Percentiles rank a stretch among this genome's conserved stretches.
Conservation (phyloP, 495 filamentous ascomycete species). For the Lasiosphaeria miniovina region DNA sequence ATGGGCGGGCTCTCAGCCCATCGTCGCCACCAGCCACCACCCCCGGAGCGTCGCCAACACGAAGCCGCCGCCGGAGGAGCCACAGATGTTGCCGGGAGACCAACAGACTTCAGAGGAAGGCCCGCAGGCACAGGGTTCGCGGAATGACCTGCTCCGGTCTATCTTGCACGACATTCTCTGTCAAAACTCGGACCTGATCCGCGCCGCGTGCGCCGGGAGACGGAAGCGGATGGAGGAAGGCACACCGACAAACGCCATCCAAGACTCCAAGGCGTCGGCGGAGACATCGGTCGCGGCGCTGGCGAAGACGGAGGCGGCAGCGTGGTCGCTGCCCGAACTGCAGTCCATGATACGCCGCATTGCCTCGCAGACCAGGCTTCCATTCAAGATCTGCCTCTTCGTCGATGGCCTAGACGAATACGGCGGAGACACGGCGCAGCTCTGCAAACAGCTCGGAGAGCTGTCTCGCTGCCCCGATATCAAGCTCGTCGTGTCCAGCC, state of each 20-base stretch:
- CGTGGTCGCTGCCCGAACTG: not conserved
- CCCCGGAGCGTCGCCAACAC: not conserved
- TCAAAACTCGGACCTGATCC: no score
- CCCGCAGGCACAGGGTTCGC: no score
- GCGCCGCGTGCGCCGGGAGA: no score
- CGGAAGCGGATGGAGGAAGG: no score
- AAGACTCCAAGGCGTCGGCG: no score
- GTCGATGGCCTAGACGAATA: constrained; percentile 30
- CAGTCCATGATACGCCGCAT: not conserved
- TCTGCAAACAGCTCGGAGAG: constrained; percentile 6
- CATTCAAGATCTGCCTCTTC: constrained; percentile 24
- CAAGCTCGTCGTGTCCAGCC: constrained; percentile 52
- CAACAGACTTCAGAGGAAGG: no score
- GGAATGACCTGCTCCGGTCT: no score
- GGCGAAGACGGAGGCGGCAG: no score
- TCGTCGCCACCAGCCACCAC: not conserved
- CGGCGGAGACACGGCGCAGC: constrained; percentile 20
- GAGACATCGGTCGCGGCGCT: no score
- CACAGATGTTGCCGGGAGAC: no score
- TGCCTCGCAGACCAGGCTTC: not conserved
- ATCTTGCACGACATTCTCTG: no score
- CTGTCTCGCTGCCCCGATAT: constrained; percentile 16
- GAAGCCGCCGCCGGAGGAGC: not conserved
- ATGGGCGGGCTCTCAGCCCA: not conserved
- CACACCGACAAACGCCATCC: no score